phyloP scores from a whole-genome alignment of 495 filamentous ascomycete species.

The Neurospora intermedia region DNA sequence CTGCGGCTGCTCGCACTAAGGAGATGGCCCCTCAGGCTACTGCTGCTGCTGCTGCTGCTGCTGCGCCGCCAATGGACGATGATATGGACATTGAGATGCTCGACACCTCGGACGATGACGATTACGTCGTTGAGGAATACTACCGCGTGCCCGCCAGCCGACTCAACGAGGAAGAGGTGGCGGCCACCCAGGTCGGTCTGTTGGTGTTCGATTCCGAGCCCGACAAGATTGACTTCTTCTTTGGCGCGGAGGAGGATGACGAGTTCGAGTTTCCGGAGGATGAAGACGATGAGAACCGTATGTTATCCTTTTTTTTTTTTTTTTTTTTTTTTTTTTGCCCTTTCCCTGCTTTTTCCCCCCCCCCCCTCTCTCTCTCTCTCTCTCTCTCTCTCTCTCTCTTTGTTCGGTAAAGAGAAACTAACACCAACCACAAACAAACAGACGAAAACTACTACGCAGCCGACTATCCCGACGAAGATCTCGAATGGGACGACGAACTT shows the following conservation, averaged over 20 bases:
- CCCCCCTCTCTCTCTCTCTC: not conserved
- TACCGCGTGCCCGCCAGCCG: conserved; percentile 38
- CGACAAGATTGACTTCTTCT: conserved; percentile 41
- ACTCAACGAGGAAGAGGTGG: conserved; percentile 26
- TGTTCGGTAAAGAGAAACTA: not conserved
- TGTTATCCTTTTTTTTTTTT: not conserved
- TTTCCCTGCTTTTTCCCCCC: not conserved
- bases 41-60: conserved; percentile 4
- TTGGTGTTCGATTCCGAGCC: conserved; percentile 42
- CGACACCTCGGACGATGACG: conserved; percentile 32
- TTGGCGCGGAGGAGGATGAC: conserved; percentile 32
- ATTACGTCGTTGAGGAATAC: conserved; percentile 45
- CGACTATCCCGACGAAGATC: conserved; percentile 47
- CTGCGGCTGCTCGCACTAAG: not conserved
- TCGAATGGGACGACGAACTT: conserved; percentile 43
- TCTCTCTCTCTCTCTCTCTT: not conserved
- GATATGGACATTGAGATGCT: conserved; percentile 20
- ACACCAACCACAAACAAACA: not conserved
- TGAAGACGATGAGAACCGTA: conserved; percentile 44
- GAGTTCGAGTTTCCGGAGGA: conserved; percentile 38
- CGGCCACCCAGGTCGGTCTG: conserved; percentile 32
- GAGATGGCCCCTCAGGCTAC: conserved; percentile 9
- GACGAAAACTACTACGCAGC: conserved; percentile 43
- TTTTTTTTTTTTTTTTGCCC: no score
- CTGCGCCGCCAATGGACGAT: conserved; percentile 8